Conservation (phyloP, 2,329 filamentous ascomycete genomes). For the Colletotrichum noveboracense region DNA sequence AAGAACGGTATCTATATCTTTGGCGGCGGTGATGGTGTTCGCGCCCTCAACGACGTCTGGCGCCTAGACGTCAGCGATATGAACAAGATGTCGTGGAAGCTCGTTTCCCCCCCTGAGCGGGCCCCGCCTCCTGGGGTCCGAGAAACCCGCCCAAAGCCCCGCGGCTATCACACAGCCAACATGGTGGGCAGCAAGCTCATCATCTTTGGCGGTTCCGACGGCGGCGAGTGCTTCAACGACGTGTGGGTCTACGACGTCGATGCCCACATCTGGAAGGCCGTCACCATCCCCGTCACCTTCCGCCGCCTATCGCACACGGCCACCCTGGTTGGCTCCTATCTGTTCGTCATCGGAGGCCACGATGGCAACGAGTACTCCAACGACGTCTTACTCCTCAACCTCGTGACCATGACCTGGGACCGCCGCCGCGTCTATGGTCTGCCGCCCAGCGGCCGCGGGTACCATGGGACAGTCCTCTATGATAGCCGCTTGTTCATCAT, state of each 20-base stretch:
- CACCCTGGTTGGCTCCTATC: slow-evolving; percentile 72
- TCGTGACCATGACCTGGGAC: slow-evolving; percentile 79
- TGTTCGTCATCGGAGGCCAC: slow-evolving; percentile 74
- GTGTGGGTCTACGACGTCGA: slow-evolving; percentile 78
- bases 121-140: slow-evolving; percentile 22
- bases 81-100: slow-evolving; percentile 71
- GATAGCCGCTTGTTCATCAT: slow-evolving; percentile 69
- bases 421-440: slow-evolving; percentile 68
- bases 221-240: slow-evolving; percentile 74
- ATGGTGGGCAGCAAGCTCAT: slow-evolving; percentile 77
- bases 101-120: slow-evolving; percentile 58
- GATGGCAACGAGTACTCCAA: slow-evolving; percentile 74
- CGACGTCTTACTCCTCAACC: slow-evolving; percentile 71
- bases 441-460: slow-evolving; percentile 67
- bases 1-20: slow-evolving; percentile 77
- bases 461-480: slow-evolving; percentile 70
- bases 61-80: slow-evolving; percentile 71
- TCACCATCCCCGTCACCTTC: slow-evolving; percentile 65
- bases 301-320: slow-evolving; percentile 71
- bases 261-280: slow-evolving; percentile 61
- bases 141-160: slow-evolving; percentile 62
- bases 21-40: slow-evolving; percentile 72
- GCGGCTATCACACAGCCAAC: slow-evolving; percentile 75
- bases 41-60: slow-evolving; percentile 75
- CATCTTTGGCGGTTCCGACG: slow-evolving; percentile 73